phyloP scores from a whole-genome alignment of 2,329 filamentous ascomycete species.

The Cercospora canescens region DNA sequence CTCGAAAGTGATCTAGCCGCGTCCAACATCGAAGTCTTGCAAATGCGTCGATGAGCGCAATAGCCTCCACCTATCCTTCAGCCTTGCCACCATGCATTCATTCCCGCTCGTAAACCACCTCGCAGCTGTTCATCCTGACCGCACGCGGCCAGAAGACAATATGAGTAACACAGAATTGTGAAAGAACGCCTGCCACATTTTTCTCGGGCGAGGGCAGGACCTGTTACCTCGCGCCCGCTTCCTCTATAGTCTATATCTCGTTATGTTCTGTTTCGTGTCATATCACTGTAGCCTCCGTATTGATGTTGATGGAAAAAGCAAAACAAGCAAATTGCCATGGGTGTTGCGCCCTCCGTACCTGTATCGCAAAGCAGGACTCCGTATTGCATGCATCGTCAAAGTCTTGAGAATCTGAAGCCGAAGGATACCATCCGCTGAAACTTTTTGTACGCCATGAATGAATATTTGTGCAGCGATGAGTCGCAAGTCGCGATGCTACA shows the following conservation, averaged over 20 bases:
- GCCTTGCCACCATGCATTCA: conserved; percentile 5
- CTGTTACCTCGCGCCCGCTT: background rate
- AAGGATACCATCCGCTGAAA: background rate
- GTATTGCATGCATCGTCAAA: conserved; percentile 5
- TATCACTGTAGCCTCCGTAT: conserved; percentile 11
- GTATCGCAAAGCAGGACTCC: conserved; percentile 6
- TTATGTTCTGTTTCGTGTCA: conserved; percentile 15
- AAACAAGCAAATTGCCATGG: conserved; percentile 10
- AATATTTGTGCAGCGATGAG: conserved; percentile 5
- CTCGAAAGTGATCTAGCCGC: conserved; percentile 1
- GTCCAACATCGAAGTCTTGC: background rate
- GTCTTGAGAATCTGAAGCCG: background rate
- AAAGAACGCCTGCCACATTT: conserved; percentile 7
- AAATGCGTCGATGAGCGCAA: background rate
- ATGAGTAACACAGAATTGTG: conserved; percentile 1
- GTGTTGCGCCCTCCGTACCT: conserved; percentile 1
- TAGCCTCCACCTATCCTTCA: background rate
- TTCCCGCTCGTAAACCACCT: conserved; percentile 4
- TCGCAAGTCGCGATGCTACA: conserved; percentile 18
- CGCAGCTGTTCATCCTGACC: background rate
- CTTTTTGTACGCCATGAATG: conserved; percentile 12
- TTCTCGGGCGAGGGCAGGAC: background rate
- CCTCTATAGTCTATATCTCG: conserved; percentile 15
- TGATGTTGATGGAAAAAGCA: conserved; percentile 7
- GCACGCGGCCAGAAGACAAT: background rate